phyloP scores from a whole-genome alignment of 2,329 filamentous ascomycete genomes.

The Colletotrichum somersetense region DNA sequence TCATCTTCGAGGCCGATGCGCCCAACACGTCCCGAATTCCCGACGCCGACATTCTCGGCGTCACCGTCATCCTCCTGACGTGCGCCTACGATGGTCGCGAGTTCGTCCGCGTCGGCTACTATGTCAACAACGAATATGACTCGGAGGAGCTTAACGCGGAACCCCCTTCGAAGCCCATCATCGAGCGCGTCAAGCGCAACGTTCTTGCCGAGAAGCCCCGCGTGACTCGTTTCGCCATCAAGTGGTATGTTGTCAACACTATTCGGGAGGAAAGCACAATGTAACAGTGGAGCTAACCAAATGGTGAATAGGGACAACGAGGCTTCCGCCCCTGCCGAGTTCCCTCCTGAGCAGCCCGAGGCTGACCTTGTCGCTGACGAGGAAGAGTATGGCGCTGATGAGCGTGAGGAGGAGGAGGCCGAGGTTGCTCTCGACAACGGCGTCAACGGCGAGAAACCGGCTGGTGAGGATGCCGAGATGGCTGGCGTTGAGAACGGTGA shows the following conservation, averaged over 20 bases:
- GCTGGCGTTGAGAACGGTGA: conserved; percentile 71
- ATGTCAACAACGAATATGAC: conserved; percentile 99
- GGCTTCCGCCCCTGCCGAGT: conserved; percentile 94
- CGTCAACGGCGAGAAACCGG: conserved; percentile 56
- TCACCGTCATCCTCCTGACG: conserved; percentile 95
- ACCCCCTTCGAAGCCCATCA: conserved; percentile 89
- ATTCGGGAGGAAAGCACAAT: background rate
- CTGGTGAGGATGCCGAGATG: conserved; percentile 81
- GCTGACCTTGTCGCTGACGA: conserved; percentile 90
- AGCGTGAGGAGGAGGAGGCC: conserved; percentile 78
- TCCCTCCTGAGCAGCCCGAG: conserved; percentile 96
- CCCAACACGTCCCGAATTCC: conserved; percentile 93
- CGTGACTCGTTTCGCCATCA: conserved; percentile 97
- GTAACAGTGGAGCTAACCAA: conserved; percentile 29
- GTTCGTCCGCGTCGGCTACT: conserved; percentile 98
- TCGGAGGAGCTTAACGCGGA: conserved; percentile 89
- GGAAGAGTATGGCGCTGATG: conserved; percentile 90
- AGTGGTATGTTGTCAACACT: conserved; percentile 76
- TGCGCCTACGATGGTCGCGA: conserved; percentile 97
- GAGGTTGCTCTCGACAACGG: conserved; percentile 63
- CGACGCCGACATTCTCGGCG: conserved; percentile 93
- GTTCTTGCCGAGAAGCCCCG: conserved; percentile 97
- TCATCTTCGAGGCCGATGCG: conserved; percentile 95
- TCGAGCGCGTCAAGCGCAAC: conserved; percentile 92
- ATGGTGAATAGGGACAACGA: conserved; percentile 84